These are phyloP conservation scores for Macrolepiota fuliginosa DNA, from an alignment of 768 basidiomycete genomes.

Conservation along the genomic window DNA sequence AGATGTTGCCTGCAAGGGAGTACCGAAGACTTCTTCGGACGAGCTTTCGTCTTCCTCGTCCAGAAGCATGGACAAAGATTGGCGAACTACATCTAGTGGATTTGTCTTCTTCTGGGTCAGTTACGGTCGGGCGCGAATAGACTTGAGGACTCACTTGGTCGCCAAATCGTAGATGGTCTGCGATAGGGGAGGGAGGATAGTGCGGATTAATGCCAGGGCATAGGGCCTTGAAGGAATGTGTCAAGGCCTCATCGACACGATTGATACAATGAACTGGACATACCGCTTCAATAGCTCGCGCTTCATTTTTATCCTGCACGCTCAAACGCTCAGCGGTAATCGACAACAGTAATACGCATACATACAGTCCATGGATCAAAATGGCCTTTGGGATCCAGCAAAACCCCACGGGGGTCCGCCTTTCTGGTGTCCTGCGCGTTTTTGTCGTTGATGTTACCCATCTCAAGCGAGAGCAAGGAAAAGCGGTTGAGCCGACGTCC, in stretches of 20 bases:
- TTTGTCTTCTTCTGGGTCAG: not conserved
- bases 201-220: not conserved
- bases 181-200: not conserved
- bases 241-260: not conserved
- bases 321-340: not conserved
- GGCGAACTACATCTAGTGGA: not conserved
- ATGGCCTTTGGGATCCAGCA: not conserved
- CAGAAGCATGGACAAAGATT: not conserved
- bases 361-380: slow-evolving; percentile 7
- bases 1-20: too few relatives aligned
- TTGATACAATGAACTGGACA: not conserved
- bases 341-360: not conserved
- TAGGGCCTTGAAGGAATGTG: not conserved
- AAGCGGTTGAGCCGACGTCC: not conserved
- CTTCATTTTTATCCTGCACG: not conserved
- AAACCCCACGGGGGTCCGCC: not conserved
- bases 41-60: not conserved
- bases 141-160: not conserved
- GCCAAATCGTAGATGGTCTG: not conserved
- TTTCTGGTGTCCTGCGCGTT: not conserved
- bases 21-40: not conserved
- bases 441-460: slow-evolving; percentile 7
- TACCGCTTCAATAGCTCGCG: not conserved
- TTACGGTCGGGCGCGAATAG: not conserved
- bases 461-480: not conserved